phyloP scores from a whole-genome alignment of 2,329 filamentous ascomycete species.

The Trichoderma sp. region DNA sequence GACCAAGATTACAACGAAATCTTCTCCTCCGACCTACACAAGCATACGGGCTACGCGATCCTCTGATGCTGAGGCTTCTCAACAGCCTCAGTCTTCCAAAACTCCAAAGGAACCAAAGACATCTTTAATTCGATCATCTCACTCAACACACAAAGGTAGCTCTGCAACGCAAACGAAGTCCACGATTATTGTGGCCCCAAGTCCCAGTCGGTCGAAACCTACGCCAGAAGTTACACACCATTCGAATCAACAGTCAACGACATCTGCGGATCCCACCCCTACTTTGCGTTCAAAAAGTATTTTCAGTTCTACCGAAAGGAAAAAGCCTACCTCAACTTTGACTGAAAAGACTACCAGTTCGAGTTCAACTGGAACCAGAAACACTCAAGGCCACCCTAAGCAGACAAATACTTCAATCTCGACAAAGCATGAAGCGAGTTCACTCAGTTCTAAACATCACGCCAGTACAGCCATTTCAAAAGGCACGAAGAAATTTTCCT shows the following conservation, averaged over 20 bases:
- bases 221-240: background rate
- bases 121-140: background rate
- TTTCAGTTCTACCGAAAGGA: background rate
- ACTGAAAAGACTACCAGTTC: background rate
- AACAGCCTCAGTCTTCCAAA: background rate
- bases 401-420: background rate
- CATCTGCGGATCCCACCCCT: background rate
- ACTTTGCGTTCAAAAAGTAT: background rate
- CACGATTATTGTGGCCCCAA: background rate
- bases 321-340: background rate
- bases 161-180: background rate
- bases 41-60: background rate
- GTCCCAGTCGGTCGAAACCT: background rate
- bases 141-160: background rate
- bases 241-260: background rate
- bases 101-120: background rate
- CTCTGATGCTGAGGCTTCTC: background rate
- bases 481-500: background rate
- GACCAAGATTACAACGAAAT: background rate
- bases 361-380: background rate
- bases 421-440: background rate
- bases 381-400: background rate
- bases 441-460: background rate
- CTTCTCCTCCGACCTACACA: background rate
- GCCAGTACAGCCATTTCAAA: background rate